phyloP scores from a whole-genome alignment of 441 rosid species.

The Populus tomentosa region DNA sequence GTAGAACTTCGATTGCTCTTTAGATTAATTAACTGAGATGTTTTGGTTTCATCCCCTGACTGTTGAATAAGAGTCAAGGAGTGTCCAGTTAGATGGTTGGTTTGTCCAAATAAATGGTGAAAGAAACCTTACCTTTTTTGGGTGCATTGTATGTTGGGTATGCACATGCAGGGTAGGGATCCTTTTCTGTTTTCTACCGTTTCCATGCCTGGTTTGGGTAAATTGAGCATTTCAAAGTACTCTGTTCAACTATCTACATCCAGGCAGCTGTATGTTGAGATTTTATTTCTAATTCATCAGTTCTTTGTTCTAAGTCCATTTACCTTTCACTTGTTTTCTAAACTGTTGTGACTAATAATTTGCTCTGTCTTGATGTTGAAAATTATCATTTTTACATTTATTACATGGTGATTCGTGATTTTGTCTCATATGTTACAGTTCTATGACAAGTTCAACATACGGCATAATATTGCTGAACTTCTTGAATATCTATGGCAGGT shows the following conservation, averaged over 20 bases:
- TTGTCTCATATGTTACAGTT: conserved; percentile 53
- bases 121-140: background rate
- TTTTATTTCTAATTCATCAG: background rate
- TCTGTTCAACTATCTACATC: background rate
- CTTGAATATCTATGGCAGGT: conserved; percentile 98
- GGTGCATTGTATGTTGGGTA: background rate
- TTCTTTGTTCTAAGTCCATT: background rate
- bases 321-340: background rate
- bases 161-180: background rate
- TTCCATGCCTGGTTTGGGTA: background rate
- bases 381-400: background rate
- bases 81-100: background rate
- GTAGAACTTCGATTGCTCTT: background rate
- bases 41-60: background rate
- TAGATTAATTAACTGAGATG: background rate
- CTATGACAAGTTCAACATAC: conserved; percentile 96
- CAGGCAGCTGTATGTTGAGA: background rate
- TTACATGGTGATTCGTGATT: background rate
- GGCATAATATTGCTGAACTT: conserved; percentile 98
- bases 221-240: background rate
- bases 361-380: background rate
- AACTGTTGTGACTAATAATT: background rate
- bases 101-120: background rate
- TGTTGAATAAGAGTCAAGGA: background rate
- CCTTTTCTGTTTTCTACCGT: background rate